Evolutionary conservation across 202 grass and related monocot species (phyloP).

Genomic region (Schoenoplectus tabernaemontani): DNA sequence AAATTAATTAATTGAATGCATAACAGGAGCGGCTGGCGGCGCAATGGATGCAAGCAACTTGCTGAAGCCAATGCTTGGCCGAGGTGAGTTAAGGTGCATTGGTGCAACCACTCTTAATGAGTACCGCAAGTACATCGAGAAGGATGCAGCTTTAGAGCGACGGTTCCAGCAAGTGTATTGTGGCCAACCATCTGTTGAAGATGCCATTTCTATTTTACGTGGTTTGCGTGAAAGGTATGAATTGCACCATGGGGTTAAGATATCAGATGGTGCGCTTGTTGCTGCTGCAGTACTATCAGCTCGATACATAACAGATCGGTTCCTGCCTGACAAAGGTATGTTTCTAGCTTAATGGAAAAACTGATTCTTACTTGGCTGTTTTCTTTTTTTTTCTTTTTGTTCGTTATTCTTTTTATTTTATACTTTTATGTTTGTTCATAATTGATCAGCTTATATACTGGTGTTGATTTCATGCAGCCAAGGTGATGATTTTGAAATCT

Average conservation of each 20-base stretch:
- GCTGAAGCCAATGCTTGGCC: constrained; percentile 88
- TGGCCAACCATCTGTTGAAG: constrained; percentile 74
- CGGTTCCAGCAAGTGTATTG: constrained; percentile 97
- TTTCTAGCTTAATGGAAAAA: not conserved
- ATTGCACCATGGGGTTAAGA: constrained; percentile 87
- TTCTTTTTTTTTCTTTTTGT: not conserved
- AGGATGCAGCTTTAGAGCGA: constrained; percentile 89
- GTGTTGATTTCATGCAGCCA: not conserved
- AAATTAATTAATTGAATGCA: not conserved
- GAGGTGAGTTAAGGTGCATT: constrained; percentile 82
- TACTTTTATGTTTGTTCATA: not conserved
- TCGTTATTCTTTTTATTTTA: not conserved
- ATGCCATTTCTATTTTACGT: constrained; percentile 71
- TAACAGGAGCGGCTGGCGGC: constrained; percentile 63
- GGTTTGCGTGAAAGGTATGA: constrained; percentile 78
- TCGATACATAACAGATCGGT: constrained; percentile 86
- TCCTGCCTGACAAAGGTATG: constrained; percentile 93
- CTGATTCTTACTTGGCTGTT: not conserved
- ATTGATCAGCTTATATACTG: not conserved
- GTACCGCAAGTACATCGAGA: constrained; percentile 96
- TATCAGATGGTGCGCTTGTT: constrained; percentile 90
- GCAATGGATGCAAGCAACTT: constrained; percentile 92
- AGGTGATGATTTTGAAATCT: not conserved
- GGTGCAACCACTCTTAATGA: constrained; percentile 95
- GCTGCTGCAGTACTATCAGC: constrained; percentile 68